These are phyloP conservation scores for Tulasnella sp. DNA, from an alignment of 768 basidiomycete species.

Conservation along the genomic window DNA sequence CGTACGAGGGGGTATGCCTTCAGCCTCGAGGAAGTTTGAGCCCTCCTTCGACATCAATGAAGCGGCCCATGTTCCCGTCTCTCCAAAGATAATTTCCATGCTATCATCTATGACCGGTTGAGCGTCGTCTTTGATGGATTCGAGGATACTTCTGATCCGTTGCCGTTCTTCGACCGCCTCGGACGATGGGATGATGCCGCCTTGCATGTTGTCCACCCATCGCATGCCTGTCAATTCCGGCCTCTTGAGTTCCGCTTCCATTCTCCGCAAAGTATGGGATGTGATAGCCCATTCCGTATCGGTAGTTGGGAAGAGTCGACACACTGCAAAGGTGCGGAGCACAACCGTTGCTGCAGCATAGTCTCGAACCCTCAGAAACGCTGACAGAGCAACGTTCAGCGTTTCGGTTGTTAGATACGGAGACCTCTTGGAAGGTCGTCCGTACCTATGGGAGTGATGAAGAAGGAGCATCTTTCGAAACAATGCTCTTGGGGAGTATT, in stretches of 20 bases:
- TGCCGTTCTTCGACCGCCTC: neutral
- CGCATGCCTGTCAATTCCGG: neutral
- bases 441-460: slow-evolving; percentile 38
- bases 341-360: slow-evolving; percentile 39
- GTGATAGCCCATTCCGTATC: slow-evolving; percentile 32
- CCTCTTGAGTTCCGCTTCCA: slow-evolving; percentile 20
- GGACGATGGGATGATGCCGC: neutral
- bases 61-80: neutral
- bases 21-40: too few species aligned
- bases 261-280: slow-evolving; percentile 26
- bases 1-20: neutral
- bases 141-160: neutral
- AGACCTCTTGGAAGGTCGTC: slow-evolving; percentile 33
- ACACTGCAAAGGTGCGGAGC: slow-evolving; percentile 28
- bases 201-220: slow-evolving; percentile 31
- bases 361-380: slow-evolving; percentile 34
- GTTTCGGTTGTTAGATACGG: slow-evolving; percentile 21
- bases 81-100: neutral
- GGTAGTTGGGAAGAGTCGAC: slow-evolving; percentile 28
- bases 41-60: neutral
- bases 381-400: slow-evolving; percentile 27
- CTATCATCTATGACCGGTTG: neutral
- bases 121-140: neutral
- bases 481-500: slow-evolving; percentile 27
- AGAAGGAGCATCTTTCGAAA: slow-evolving; percentile 22